phyloP scores from a whole-genome alignment of 2,329 filamentous ascomycete species.

The Cladobotryum protrusum region DNA sequence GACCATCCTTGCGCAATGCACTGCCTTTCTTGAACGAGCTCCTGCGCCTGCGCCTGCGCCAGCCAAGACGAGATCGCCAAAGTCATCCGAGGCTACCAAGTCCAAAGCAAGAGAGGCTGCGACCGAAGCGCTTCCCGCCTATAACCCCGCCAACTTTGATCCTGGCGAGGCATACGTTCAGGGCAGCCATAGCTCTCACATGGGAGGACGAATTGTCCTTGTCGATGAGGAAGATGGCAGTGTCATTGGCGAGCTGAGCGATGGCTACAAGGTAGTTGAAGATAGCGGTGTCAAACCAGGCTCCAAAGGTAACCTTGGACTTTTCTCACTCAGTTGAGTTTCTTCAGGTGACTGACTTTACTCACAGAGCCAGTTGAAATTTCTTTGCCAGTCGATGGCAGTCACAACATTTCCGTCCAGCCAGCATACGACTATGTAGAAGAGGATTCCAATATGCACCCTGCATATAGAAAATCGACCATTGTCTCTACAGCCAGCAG shows the following conservation, averaged over 20 bases:
- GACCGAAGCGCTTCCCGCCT: slow-evolving; percentile 49
- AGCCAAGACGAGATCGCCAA: slow-evolving; percentile 31
- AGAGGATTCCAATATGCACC: slow-evolving; percentile 72
- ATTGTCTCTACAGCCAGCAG: slow-evolving; percentile 81
- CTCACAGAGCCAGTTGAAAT: slow-evolving; percentile 68
- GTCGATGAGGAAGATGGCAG: slow-evolving; percentile 95
- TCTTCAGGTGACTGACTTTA: neutral
- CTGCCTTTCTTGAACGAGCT: slow-evolving; percentile 84
- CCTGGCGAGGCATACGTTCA: slow-evolving; percentile 73
- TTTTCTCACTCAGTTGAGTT: slow-evolving; percentile 12
- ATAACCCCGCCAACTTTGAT: slow-evolving; percentile 76
- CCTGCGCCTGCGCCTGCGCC: slow-evolving; percentile 38
- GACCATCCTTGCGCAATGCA: slow-evolving; percentile 96
- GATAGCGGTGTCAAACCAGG: slow-evolving; percentile 69
- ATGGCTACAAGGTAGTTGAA: slow-evolving; percentile 75
- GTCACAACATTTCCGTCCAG: slow-evolving; percentile 56
- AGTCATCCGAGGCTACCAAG: slow-evolving; percentile 26
- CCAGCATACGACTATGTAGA: slow-evolving; percentile 68
- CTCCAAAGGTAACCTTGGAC: slow-evolving; percentile 69
- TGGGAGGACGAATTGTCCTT: slow-evolving; percentile 74
- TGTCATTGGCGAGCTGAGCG: slow-evolving; percentile 84
- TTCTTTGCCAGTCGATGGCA: slow-evolving; percentile 62
- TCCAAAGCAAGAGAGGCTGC: slow-evolving; percentile 36
- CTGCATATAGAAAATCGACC: slow-evolving; percentile 82
- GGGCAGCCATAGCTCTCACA: slow-evolving; percentile 47